phyloP scores from a whole-genome alignment of 2,329 filamentous ascomycete species.

The Fusarium avenaceum region DNA sequence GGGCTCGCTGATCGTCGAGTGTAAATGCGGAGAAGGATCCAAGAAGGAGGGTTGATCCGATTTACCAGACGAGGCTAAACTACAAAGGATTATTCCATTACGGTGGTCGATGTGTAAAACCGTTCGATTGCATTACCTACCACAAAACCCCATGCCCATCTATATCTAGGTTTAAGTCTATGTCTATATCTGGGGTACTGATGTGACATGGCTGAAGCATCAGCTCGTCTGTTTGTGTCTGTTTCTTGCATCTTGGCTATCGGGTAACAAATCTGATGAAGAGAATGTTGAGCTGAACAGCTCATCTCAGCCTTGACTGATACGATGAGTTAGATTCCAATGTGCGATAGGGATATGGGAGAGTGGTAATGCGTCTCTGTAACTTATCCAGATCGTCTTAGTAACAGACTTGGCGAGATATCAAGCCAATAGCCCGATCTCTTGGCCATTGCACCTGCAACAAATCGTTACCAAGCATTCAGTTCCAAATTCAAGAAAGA shows the following conservation, averaged over 20 bases:
- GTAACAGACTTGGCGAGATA: constrained; percentile 30
- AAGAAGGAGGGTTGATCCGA: constrained; percentile 17
- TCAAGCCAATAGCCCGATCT: constrained; percentile 7
- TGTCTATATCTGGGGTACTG: constrained; percentile 26
- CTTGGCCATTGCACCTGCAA: constrained; percentile 4
- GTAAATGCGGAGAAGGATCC: constrained; percentile 32
- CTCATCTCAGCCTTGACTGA: constrained; percentile 4
- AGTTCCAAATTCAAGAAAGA: constrained; percentile 1
- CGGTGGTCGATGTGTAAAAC: constrained; percentile 40
- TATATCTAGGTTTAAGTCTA: constrained; percentile 5
- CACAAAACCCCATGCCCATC: constrained; percentile 11
- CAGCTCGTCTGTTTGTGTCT: constrained; percentile 3
- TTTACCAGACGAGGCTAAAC: constrained; percentile 11
- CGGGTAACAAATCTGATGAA: constrained; percentile 13
- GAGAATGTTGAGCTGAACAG: constrained; percentile 10
- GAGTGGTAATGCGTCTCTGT: constrained; percentile 18
- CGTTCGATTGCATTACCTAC: constrained; percentile 42
- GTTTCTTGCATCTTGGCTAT: constrained; percentile 8
- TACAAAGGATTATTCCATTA: constrained; percentile 36
- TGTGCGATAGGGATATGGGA: neutral
- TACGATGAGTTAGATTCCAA: constrained; percentile 4
- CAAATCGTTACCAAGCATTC: neutral
- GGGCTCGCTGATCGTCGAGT: constrained; percentile 26
- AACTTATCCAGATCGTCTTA: constrained; percentile 27
- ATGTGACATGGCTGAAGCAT: constrained; percentile 34